Evolutionary conservation across 2,329 filamentous ascomycete species (phyloP).

Genomic region (Verticillium isaacii): DNA sequence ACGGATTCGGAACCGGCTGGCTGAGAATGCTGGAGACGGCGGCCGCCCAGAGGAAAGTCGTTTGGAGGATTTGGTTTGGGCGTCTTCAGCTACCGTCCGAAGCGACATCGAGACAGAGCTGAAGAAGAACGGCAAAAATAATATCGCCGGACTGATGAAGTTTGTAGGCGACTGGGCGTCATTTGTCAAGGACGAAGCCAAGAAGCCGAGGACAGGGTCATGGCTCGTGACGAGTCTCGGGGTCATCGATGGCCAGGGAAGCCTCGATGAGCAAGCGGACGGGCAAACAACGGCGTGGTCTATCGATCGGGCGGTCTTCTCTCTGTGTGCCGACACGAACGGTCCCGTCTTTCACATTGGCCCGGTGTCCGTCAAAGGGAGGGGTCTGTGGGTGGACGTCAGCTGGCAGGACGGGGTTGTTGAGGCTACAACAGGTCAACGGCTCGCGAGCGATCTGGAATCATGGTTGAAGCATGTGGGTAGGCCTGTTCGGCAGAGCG

Average conservation of each 20-base stretch:
- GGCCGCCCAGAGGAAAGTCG: background rate
- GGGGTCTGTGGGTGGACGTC: slow-evolving; percentile 17
- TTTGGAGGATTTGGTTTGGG: slow-evolving; percentile 18
- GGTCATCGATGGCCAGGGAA: slow-evolving; percentile 14
- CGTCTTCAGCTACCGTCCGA: slow-evolving; percentile 6
- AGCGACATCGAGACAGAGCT: slow-evolving; percentile 12
- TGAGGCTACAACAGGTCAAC: slow-evolving; percentile 13
- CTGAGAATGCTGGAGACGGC: background rate
- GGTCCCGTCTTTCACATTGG: slow-evolving; percentile 17
- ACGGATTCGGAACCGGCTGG: background rate
- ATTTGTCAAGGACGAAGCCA: slow-evolving; percentile 4
- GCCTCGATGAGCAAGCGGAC: background rate
- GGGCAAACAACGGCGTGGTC: background rate
- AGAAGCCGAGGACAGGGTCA: slow-evolving; percentile 14
- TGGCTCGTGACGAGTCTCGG: slow-evolving; percentile 24
- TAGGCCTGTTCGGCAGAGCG: background rate
- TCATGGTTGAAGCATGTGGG: background rate
- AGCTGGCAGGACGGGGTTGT: slow-evolving; percentile 17
- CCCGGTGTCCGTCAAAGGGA: slow-evolving; percentile 15
- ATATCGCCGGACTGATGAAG: slow-evolving; percentile 17
- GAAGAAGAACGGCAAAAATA: slow-evolving; percentile 16
- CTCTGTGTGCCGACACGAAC: slow-evolving; percentile 14
- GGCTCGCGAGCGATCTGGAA: slow-evolving; percentile 11
- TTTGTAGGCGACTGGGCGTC: slow-evolving; percentile 19
- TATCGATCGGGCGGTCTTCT: slow-evolving; percentile 2